These are phyloP conservation scores for Rhynchospora breviuscula DNA, from an alignment of 176 grass and related monocot species.

Conservation along the genomic window DNA sequence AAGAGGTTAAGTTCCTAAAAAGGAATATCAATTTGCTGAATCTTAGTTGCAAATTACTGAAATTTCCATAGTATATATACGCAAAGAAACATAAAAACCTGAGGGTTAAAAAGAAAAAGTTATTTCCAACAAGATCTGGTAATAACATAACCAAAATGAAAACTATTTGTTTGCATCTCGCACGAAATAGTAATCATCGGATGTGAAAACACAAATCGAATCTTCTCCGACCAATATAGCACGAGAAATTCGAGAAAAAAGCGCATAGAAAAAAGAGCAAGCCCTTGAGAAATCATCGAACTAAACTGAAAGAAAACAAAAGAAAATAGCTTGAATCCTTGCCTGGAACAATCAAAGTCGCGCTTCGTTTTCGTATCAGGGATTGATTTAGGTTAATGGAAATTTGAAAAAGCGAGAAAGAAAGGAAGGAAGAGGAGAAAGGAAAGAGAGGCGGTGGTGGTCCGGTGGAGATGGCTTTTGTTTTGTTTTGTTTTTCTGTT, in stretches of 20 bases:
- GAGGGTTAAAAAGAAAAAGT: background rate
- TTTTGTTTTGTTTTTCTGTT: constrained; percentile 14
- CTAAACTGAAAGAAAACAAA: background rate
- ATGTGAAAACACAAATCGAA: background rate
- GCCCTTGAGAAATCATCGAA: background rate
- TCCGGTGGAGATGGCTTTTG: constrained; percentile 24
- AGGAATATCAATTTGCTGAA: background rate
- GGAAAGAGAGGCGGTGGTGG: constrained; percentile 7
- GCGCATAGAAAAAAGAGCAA: background rate
- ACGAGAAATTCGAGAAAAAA: background rate
- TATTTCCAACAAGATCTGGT: background rate
- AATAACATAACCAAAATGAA: background rate
- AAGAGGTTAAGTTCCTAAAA: background rate
- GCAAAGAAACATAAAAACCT: background rate
- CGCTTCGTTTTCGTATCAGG: background rate
- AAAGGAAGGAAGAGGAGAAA: background rate
- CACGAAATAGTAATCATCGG: background rate
- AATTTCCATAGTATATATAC: background rate
- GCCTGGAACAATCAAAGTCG: background rate
- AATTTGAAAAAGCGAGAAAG: background rate
- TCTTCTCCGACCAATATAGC: background rate
- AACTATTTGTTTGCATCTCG: background rate
- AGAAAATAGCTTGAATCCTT: background rate
- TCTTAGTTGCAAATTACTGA: background rate
- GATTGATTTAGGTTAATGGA: background rate